Base-by-base conservation (phyloP, 306 rosid genomes). In the Adenanthera pavonina region DNA sequence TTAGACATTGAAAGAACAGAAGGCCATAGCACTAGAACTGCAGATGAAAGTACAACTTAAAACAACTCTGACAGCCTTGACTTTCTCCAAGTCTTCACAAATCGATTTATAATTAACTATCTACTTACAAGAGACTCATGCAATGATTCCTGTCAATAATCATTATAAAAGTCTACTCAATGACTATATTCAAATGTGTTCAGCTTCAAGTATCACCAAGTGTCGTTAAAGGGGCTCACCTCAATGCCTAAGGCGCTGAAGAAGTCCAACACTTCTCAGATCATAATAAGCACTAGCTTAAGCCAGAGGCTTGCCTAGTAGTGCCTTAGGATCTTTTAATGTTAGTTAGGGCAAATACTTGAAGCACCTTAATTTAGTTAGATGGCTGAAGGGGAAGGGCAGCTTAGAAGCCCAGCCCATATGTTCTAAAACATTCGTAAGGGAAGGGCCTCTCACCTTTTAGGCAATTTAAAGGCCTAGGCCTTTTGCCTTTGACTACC, bases 51-150 rank as follows among this genome's bases (percentile, higher is more conserved):
- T 69, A 72, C 69, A 57, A 66, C 67, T 71, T 66, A 51, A 75
- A 84, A 84, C 79, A 75, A 61, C 75, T 49, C 60, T 57, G 20
- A 36, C 72, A 80, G 66, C 75, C 74, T 60, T 19, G 30, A 41
- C 48, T 71, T 69, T 34, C 64, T 74, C 57, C 49, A 64, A 53
- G 49, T 54, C 76, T 61, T 41, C 48, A 43, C 19, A 52, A 16
- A 70, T 56, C 46, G 33, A 70, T 53, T 36, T 73, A 43, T 57
- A 33, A 40, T 41, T 60, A 43, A 8, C 49, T 16, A 60, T 30
- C 78, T 43, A 80, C 34, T 56, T 72, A 47, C 15, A 60, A 60
- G 60, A 46, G 83, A 72, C 41, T 13, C 19, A 4, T 71, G 77
- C 47, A 81, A 74, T 9, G 8, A 56, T 65, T 66, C 7, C n/a